These are phyloP conservation scores for Delitschia confertaspora DNA, from an alignment of 495 filamentous ascomycete species.

Conservation along the genomic window DNA sequence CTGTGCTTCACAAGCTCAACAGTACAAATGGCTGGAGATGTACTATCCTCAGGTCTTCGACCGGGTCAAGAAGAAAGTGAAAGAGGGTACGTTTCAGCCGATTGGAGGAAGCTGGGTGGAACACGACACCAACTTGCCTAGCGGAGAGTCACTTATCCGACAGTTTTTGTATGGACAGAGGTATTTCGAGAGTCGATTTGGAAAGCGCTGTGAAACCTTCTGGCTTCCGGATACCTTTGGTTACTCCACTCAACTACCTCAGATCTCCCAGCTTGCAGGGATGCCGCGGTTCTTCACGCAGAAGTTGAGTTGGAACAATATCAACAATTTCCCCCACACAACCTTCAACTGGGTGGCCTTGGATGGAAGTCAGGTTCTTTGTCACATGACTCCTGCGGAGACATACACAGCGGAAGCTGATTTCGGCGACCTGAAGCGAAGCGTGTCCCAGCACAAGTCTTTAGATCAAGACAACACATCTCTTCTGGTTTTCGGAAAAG, in stretches of 20 bases:
- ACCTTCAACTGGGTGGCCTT: slow-evolving; percentile 97
- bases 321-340: slow-evolving; percentile 97
- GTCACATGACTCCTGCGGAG: slow-evolving; percentile 90
- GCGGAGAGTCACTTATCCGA: slow-evolving; percentile 87
- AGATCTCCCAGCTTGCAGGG: slow-evolving; percentile 80
- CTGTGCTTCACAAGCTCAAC: slow-evolving; percentile 84
- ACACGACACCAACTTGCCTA: slow-evolving; percentile 95
- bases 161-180: slow-evolving; percentile 93
- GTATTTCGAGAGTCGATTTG: slow-evolving; percentile 90
- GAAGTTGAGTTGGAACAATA: slow-evolving; percentile 95
- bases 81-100: slow-evolving; percentile 82
- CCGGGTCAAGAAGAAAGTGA: slow-evolving; percentile 81
- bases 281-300: slow-evolving; percentile 97
- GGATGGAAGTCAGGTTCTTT: slow-evolving; percentile 91
- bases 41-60: slow-evolving; percentile 82
- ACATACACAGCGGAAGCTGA: slow-evolving; percentile 93
- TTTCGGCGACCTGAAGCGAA: slow-evolving; percentile 90
- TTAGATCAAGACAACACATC: slow-evolving; percentile 84
- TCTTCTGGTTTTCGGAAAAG: slow-evolving; percentile 87
- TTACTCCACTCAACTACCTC: slow-evolving; percentile 88
- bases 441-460: slow-evolving; percentile 87
- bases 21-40: slow-evolving; percentile 93
- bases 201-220: slow-evolving; percentile 79
- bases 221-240: slow-evolving; percentile 98
- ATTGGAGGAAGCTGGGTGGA: slow-evolving; percentile 98